Evolutionary conservation across 805 yeast species (phyloP), one percentile per base, ranked within the genome.

Genomic region (Geotrichum ghanense): DNA sequence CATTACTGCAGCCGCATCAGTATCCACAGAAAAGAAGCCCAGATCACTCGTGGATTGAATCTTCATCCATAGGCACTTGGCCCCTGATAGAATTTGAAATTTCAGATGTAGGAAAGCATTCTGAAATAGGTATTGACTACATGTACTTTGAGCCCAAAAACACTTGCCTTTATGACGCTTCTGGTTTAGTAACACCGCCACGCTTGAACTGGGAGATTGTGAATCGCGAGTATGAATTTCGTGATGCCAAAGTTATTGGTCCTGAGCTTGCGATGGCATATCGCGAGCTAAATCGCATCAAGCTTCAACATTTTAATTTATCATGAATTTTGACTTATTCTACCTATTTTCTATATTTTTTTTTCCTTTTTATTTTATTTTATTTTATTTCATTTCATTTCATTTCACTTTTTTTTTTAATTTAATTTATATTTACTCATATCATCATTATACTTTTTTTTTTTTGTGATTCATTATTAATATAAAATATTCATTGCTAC

Each of bases 181-280:
- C 37, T 31, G 37, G 37, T 7, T 31, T 31, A n/a, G 37, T 31
- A n/a, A 31, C 37, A n/a, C 37, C 37, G 4, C 37, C 37, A 31
- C 37, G 37, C 12, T 19, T n/a, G 7, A 6, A 31, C 16, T 31
- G 37, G 37, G 37, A 31, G 37, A 5, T 31, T 5, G 37, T 31
- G 17, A n/a, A 31, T 31, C 10, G 37, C 10, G 5, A 31, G 17
- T 31, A 6, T 6, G 37, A 31, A 6, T 12, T 31, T 9, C 5
- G 37, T 10, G 37, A 31, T 31, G 12, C 37, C 12, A 31, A 31
- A 12, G 37, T n/a, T 6, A 31, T 31, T 31, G 16, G 19, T 19
- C 37, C 37, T 6, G 37, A 31, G 5, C 5, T 31, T 5, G 37
- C 37, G 5, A 19, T 31, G 5, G 37, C 37, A 16, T 31, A 31